Base-by-base conservation (phyloP, 495 filamentous ascomycete genomes). In the Tetracladium setigerum region DNA sequence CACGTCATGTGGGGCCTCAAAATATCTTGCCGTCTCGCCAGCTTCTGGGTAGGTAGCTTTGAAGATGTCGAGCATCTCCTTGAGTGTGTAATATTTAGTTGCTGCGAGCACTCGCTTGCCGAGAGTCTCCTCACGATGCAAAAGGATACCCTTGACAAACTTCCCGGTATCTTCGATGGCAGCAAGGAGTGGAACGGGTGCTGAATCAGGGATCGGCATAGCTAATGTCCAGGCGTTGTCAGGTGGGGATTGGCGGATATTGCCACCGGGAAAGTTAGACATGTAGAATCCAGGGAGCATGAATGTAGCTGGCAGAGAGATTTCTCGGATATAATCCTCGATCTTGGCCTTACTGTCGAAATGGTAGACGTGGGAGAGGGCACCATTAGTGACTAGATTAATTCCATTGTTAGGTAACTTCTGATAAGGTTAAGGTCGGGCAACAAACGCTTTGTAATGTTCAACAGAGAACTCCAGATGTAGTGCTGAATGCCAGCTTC, bases 301-400 rank as follows among this genome's bases (percentile, higher is more conserved):
- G 54, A 75, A 82, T 0, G 73, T 77, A 46, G 70, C 66, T 0
- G 69, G 67, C 11, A 85, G 54, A 11, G 63, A 68, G 11, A 64
- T 41, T 1, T 37, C 12, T 30, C 68, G 64, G 44, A 81, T 72
- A 57, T 84, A 82, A 13, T 74, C 60, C 39, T 77, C 80, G 6
- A 84, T 67, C 1, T 67, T 48, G 16, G 78, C 76, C 59, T 84
- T 86, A 46, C 55, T 52, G 59, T 84, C 80, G 53, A 83, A 86
- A 57, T 83, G 79, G 18, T 67, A 59, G 24, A 84, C 71, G 45
- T 77, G 55, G 15, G 60, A 43, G 11, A 74, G 64, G 38, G 61
- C 63, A 15, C 76, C 75, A 19, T 66, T 60, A 32, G 62, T 58
- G 16, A 76, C 58, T 62, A 53, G 47, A 32, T 15, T 44, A 22